Evolutionary conservation across 495 filamentous ascomycete species (phyloP).

Genomic region (Xylaria sp.): DNA sequence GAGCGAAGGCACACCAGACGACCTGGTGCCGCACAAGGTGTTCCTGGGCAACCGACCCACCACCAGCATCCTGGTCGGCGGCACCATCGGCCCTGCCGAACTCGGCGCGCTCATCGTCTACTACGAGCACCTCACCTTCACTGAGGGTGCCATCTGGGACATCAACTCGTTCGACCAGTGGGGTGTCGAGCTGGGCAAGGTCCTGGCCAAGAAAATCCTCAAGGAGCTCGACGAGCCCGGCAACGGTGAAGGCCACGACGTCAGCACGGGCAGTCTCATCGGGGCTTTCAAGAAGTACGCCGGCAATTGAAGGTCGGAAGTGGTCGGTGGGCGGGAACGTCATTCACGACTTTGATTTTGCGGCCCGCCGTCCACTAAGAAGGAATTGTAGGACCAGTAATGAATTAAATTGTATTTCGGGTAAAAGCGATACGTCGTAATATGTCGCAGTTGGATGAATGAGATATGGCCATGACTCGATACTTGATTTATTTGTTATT

Average conservation of each 20-base stretch:
- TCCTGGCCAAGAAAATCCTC: constrained; percentile 89
- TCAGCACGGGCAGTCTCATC: constrained; percentile 86
- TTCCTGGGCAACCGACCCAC: constrained; percentile 98
- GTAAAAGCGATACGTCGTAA: neutral
- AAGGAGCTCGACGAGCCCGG: constrained; percentile 77
- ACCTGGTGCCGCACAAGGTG: constrained; percentile 95
- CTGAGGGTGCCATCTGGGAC: constrained; percentile 97
- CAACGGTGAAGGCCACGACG: constrained; percentile 76
- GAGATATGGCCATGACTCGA: neutral
- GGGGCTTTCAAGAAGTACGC: constrained; percentile 74
- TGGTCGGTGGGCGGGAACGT: constrained; percentile 12
- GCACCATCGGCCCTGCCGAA: constrained; percentile 89
- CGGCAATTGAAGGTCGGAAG: constrained; percentile 50
- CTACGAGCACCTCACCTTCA: constrained; percentile 98
- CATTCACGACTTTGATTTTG: constrained; percentile 30
- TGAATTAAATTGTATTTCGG: neutral
- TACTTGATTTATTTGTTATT: neutral
- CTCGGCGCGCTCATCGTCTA: constrained; percentile 96
- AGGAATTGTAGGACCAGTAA: neutral
- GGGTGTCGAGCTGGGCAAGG: constrained; percentile 98
- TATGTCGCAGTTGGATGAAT: neutral
- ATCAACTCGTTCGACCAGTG: constrained; percentile 99
- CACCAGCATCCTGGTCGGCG: constrained; percentile 88
- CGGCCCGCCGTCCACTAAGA: neutral
- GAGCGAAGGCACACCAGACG: constrained; percentile 82